Evolutionary conservation across 2,329 filamentous ascomycete species (phyloP), one percentile per base, ranked within the genome.

Genomic region (Trichoderma oligosporum): DNA sequence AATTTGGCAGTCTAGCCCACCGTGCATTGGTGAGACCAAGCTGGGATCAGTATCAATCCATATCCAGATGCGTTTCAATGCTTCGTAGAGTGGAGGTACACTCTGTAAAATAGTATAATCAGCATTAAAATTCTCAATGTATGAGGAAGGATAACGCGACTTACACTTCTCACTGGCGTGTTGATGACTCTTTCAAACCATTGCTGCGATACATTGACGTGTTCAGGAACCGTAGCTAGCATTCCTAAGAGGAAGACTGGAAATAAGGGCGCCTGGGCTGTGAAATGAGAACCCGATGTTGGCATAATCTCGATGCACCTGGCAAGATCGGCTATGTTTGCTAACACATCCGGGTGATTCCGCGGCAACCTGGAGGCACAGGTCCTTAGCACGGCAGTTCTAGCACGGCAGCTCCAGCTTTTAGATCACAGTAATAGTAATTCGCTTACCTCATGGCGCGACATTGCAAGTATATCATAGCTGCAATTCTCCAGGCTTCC

Each of bases 181-280:
- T 54, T 53, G 5, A 73, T 66, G 3, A 76, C 73, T 16, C 67
- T 61, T 1, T 70, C 64, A 33, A 76, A 74, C 74, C 74, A 76
- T 1, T 45, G 48, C 18, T 57, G 51, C 11, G 72, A 71, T 4
- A 71, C 66, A 2, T 55, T 24, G 38, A 56, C 64, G 46, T 74
- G 71, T 4, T 63, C 53, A 7, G 63, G 39, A 1, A 56, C 38
- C 6, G 69, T 71, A 7, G 71, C 68, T 4, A 75, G 60, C 27
- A 76, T 56, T 1, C 73, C 74, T 2, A 76, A 57, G n/a, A 76
- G 65, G 42, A 75, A 76, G 0, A 75, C 73, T 0, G 74, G 74
- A 8, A 75, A 67, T 1, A 76, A 64, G 4, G 74, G 74, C 6
- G 74, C 73, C 48, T 76, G 74, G 1, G 74, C 73, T 7, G 74